Base-by-base conservation (phyloP, 1,139 yeast species). In the Taphrina pruni region DNA sequence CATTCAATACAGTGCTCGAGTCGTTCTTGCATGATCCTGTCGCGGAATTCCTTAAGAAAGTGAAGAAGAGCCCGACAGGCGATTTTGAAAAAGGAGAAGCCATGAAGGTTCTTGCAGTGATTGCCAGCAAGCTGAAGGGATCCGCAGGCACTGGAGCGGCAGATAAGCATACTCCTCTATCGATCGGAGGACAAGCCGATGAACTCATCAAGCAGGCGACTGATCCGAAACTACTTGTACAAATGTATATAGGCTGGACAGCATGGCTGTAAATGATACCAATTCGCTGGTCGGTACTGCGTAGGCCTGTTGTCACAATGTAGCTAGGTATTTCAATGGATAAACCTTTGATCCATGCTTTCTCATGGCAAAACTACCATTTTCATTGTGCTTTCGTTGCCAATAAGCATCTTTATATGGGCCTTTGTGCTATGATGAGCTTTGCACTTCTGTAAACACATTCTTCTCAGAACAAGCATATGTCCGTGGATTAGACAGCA, bases 151-250 rank as follows among this genome's bases (percentile, higher is more conserved):
- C 89, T 56, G 87, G 88, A 35, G 96, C 90, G 74, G 93, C 95
- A 0, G 67, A 64, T 55, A 64, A 64, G 35, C 67, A 64, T 21
- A 81, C 92, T 60, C 91, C 97, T 0, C 85, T 94, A 81, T 90
- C 96, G 79, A 90, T 93, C 1, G 88, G 89, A 69, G 98, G 97
- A 0, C 97, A 94, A 75, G 97, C 92, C 1, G 97, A 94, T 75
- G 87, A 89, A 45, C 83, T 94, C 70, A 89, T 94, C 62, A 93
- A 89, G 74, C 91, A 89, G 72, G 96, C 99, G 0, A 84, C 90
- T 0, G 87, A 91, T 4, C 81, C 82, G 6, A 90, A 87, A 67
- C 87, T 88, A 72, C 80, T 95, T 66, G 83, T 90, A 41, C 88
- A 84, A 73, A 94, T 95, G 99, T 95, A 91, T 78, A 87, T 90